These are phyloP conservation scores for Castanea mollissima DNA, from an alignment of 306 rosid genomes.

Conservation along the genomic window DNA sequence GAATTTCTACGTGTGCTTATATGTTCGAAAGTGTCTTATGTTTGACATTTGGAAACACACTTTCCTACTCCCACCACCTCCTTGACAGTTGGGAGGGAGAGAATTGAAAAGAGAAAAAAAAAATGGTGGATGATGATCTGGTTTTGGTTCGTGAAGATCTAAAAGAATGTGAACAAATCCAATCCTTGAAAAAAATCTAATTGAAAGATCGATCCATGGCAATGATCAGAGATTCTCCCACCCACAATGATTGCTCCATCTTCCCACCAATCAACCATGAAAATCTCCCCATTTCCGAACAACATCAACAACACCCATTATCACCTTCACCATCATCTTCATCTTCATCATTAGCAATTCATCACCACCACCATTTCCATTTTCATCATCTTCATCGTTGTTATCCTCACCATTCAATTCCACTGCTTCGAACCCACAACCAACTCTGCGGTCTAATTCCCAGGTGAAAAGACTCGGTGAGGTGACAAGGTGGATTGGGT, in stretches of 20 bases:
- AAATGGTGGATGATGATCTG: not conserved
- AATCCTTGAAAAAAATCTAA: not conserved
- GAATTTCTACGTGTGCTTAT: too few relatives aligned
- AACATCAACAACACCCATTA: constrained; percentile 1
- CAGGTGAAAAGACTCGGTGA: not conserved
- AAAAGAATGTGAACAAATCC: not conserved
- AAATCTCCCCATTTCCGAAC: constrained; percentile 29
- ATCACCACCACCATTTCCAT: not conserved
- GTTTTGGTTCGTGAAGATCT: not conserved
- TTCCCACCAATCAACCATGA: constrained; percentile 57
- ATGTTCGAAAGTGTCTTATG: not conserved
- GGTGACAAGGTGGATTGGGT: not conserved
- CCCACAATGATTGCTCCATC: constrained; percentile 25
- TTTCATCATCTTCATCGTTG: not conserved
- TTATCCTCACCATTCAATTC: not conserved
- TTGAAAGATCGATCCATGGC: constrained; percentile 34
- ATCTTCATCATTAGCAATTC: not conserved
- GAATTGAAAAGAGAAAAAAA: not conserved
- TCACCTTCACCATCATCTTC: constrained; percentile 14
- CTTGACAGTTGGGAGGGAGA: not conserved
- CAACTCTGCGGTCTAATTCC: not conserved
- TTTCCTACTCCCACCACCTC: not conserved
- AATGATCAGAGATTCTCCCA: constrained; percentile 29
- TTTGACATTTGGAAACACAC: not conserved
- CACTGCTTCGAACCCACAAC: not conserved